Evolutionary conservation across 2,329 filamentous ascomycete genomes (phyloP).

Genomic region (Akanthomyces muscarius): DNA sequence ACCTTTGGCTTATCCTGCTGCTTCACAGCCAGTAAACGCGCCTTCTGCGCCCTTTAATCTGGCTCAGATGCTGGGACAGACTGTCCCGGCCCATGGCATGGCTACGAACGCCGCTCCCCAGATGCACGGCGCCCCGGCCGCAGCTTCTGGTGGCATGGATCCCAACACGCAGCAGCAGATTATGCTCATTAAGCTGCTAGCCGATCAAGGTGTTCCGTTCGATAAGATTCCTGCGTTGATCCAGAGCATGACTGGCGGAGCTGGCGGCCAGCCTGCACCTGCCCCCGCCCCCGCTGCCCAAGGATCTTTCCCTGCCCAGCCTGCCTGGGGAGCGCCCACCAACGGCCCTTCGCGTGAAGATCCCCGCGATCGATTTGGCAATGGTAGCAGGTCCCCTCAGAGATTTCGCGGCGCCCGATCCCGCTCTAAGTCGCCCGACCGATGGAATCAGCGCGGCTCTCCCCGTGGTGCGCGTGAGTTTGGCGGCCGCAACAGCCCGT

Average conservation of each 20-base stretch:
- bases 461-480: slow-evolving; percentile 63
- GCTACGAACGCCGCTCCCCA: slow-evolving; percentile 28
- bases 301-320: slow-evolving; percentile 36
- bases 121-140: slow-evolving; percentile 33
- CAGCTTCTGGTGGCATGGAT: slow-evolving; percentile 37
- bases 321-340: slow-evolving; percentile 29
- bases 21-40: slow-evolving; percentile 57
- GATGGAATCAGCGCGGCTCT: slow-evolving; percentile 63
- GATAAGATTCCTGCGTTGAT: slow-evolving; percentile 67
- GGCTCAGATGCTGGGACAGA: slow-evolving; percentile 33
- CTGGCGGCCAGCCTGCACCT: slow-evolving; percentile 32
- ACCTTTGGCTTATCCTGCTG: slow-evolving; percentile 37
- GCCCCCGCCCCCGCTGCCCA: slow-evolving; percentile 40
- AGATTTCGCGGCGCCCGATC: slow-evolving; percentile 57
- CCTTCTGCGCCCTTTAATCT: slow-evolving; percentile 42
- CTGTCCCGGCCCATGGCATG: slow-evolving; percentile 30
- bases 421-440: slow-evolving; percentile 75
- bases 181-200: slow-evolving; percentile 69
- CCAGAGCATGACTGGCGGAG: slow-evolving; percentile 46
- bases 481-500: slow-evolving; percentile 60
- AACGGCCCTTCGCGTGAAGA: slow-evolving; percentile 34
- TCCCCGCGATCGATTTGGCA: slow-evolving; percentile 55
- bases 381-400: slow-evolving; percentile 59
- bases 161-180: slow-evolving; percentile 65
- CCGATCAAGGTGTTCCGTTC: slow-evolving; percentile 69